A percentile compares a stretch with the other conserved stretches of the same genome.
These are phyloP conservation scores for Xylaria palmicola DNA, from an alignment of 495 filamentous ascomycete species.

Conservation along the genomic window DNA sequence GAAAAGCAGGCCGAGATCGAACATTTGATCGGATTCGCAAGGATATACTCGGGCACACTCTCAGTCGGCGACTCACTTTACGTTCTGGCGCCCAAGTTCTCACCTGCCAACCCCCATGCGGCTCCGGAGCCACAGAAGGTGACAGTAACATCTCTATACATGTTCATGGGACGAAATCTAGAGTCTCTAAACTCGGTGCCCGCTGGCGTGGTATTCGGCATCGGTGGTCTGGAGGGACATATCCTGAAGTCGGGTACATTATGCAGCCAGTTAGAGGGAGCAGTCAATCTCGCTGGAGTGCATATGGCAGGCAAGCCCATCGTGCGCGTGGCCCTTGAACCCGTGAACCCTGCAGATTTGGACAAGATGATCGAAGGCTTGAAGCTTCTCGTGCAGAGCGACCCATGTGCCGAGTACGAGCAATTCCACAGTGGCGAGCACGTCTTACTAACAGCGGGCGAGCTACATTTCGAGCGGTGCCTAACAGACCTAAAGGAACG, in stretches of 20 bases:
- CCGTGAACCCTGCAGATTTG: constrained; percentile 80
- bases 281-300: constrained; percentile 90
- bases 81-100: constrained; percentile 88
- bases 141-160: constrained; percentile 84
- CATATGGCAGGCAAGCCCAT: constrained; percentile 79
- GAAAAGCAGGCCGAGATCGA: constrained; percentile 69
- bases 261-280: constrained; percentile 81
- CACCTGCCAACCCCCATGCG: constrained; percentile 72
- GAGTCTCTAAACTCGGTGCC: constrained; percentile 82
- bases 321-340: constrained; percentile 91
- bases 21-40: constrained; percentile 90
- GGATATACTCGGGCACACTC: constrained; percentile 87
- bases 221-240: constrained; percentile 85
- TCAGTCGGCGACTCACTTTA: constrained; percentile 89
- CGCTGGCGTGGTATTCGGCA: constrained; percentile 94
- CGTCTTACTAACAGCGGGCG: constrained; percentile 89
- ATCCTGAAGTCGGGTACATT: constrained; percentile 94
- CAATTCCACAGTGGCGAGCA: constrained; percentile 92
- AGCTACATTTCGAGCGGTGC: constrained; percentile 92
- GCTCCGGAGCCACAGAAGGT: constrained; percentile 78
- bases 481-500: constrained; percentile 90
- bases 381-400: constrained; percentile 85
- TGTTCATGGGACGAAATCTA: constrained; percentile 90
- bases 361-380: constrained; percentile 91
- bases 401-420: constrained; percentile 95